Base-by-base conservation (phyloP, 2,329 filamentous ascomycete genomes). In the Colletotrichum eleusines region DNA sequence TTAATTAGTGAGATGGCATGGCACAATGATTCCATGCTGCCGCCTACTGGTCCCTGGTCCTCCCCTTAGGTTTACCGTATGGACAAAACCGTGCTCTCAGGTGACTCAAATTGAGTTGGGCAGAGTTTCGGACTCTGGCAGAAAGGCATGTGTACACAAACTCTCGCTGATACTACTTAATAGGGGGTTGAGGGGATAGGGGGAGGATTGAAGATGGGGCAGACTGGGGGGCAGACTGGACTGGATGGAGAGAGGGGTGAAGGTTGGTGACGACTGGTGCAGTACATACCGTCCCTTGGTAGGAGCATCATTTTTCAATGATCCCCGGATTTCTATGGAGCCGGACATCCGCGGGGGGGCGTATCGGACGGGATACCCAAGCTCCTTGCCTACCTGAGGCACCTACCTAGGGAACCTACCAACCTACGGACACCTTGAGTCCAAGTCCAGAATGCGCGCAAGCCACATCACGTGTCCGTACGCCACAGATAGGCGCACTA, bases 91-190 rank as follows among this genome's bases (percentile, higher is more conserved):
- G 35, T 54, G 46, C 38, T 33, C 60, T 66, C 66, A 66, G 66
- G 54, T 69, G 66, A 69, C 66, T 61, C 55, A 20, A 50, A 46
- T 59, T 50, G 12, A 42, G 62, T 66, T 55, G 66, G 23, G 33
- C 66, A 66, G 26, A 69, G 62, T 69, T 69, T 66, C 62, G 54
- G 48, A 55, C n/a, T 60, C 26, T 57, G 33, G 18, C 53, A 57
- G 26, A n/a, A 38, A 69, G 38, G 20, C 18, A 58, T 42, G 60
- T 61, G 48, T 40, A 64, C 57, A 26, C 60, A 53, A 64, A 58
- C 51, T 64, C 60, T 51, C 48, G 20, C 31, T n/a, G 51, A 42
- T 46, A 33, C 20, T 23, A 20, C 6, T 20, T 46, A 46, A 46
- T 11, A 12, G 16, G 44, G 20, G 11, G n/a, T 26, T 46, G 23